phyloP scores from a whole-genome alignment of 2,329 filamentous ascomycete genomes.

The Trichoderma asperellum region DNA sequence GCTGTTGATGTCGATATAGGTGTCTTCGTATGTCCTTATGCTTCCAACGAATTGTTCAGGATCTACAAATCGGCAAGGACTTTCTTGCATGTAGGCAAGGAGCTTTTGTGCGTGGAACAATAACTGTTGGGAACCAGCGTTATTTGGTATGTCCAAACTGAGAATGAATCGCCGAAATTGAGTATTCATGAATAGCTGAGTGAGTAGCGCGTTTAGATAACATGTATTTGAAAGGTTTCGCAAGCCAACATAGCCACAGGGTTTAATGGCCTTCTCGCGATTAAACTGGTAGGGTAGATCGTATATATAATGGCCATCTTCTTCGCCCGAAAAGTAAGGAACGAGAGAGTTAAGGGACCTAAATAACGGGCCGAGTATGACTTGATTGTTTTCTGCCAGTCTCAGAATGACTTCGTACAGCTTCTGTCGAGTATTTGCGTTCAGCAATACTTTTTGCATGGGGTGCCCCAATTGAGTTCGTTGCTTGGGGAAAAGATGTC shows the following conservation, averaged over 20 bases:
- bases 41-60: slow-evolving; percentile 72
- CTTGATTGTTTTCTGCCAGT: slow-evolving; percentile 56
- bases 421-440: slow-evolving; percentile 58
- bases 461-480: slow-evolving; percentile 38
- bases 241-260: slow-evolving; percentile 83
- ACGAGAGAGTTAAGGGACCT: slow-evolving; percentile 43
- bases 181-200: slow-evolving; percentile 95
- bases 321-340: slow-evolving; percentile 46
- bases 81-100: slow-evolving; percentile 86
- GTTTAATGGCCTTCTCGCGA: slow-evolving; percentile 68
- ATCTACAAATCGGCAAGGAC: slow-evolving; percentile 72
- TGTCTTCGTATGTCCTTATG: slow-evolving; percentile 82
- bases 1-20: slow-evolving; percentile 79
- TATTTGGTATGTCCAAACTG: slow-evolving; percentile 59
- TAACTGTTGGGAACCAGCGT: slow-evolving; percentile 63
- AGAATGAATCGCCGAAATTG: slow-evolving; percentile 86
- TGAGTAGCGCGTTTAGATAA: slow-evolving; percentile 93
- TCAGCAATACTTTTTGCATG: slow-evolving; percentile 52
- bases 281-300: slow-evolving; percentile 67
- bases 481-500: slow-evolving; percentile 67
- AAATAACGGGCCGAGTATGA: slow-evolving; percentile 57
- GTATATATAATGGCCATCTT: slow-evolving; percentile 61
- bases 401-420: slow-evolving; percentile 64
- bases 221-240: slow-evolving; percentile 93
- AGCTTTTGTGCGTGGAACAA: slow-evolving; percentile 78